These are phyloP conservation scores for Zymoseptoria passerinii DNA, from an alignment of 2,329 filamentous ascomycete species.

Conservation along the genomic window DNA sequence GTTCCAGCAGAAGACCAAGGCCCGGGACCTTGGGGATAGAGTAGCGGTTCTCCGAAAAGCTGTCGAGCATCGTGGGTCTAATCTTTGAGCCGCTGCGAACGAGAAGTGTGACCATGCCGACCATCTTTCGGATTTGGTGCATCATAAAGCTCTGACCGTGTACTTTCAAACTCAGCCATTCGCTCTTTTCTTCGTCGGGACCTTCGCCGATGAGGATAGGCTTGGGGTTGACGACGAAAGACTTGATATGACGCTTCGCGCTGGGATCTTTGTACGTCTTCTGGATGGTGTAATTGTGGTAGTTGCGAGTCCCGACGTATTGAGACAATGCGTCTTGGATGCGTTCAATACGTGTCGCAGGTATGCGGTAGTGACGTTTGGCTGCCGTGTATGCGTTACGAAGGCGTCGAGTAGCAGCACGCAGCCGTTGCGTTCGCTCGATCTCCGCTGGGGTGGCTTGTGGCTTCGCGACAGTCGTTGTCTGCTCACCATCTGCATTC, in stretches of 20 bases:
- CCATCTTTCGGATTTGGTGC: conserved; percentile 99
- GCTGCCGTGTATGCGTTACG: conserved; percentile 74
- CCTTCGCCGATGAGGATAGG: conserved; percentile 42
- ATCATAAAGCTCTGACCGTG: conserved; percentile 99
- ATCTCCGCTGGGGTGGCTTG: conserved; percentile 5
- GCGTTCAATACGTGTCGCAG: conserved; percentile 58
- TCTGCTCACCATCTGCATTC: conserved; percentile 2
- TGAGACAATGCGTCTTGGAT: conserved; percentile 66
- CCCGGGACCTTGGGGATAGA: conserved; percentile 92
- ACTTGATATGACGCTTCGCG: conserved; percentile 84
- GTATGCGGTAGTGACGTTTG: conserved; percentile 78
- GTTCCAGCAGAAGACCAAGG: conserved; percentile 76
- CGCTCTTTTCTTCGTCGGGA: conserved; percentile 52
- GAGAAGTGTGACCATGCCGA: conserved; percentile 78
- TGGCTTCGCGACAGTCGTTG: conserved; percentile 1
- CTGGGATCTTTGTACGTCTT: conserved; percentile 75
- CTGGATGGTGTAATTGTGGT: conserved; percentile 95
- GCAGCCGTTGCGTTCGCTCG: conserved; percentile 29
- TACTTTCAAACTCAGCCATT: conserved; percentile 93
- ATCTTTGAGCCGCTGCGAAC: conserved; percentile 71
- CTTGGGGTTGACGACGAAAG: conserved; percentile 66
- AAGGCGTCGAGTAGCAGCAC: conserved; percentile 46
- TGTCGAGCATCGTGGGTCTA: conserved; percentile 58
- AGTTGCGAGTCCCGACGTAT: conserved; percentile 82
- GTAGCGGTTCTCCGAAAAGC: conserved; percentile 63